Conservation (phyloP, 2,329 filamentous ascomycete genomes). For the Aureobasidium mangrovei region DNA sequence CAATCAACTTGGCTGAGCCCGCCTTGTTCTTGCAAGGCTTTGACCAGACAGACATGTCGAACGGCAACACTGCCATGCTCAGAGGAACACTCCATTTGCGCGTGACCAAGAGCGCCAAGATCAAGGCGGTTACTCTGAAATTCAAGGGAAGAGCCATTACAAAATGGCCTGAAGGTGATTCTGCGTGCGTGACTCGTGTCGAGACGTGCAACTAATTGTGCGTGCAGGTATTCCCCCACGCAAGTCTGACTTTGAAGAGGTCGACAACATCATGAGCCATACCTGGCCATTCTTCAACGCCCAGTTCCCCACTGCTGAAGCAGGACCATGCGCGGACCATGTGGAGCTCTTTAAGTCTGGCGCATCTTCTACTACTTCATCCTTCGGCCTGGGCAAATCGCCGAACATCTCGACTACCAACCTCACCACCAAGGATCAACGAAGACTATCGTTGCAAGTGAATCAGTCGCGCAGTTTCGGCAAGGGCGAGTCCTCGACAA, state of each 20-base stretch:
- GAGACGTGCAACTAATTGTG: background rate
- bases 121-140: conserved; percentile 82
- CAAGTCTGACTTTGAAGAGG: conserved; percentile 75
- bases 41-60: conserved; percentile 57
- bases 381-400: conserved; percentile 33
- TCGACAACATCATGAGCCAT: conserved; percentile 78
- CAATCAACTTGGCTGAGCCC: conserved; percentile 69
- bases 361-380: conserved; percentile 25
- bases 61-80: conserved; percentile 68
- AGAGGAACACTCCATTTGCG: conserved; percentile 74
- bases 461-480: conserved; percentile 77
- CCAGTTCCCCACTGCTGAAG: conserved; percentile 50
- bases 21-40: conserved; percentile 72
- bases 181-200: background rate
- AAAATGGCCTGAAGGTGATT: conserved; percentile 83
- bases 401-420: conserved; percentile 38
- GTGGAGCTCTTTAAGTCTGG: conserved; percentile 46
- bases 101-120: conserved; percentile 81
- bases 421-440: conserved; percentile 43
- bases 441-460: conserved; percentile 69
- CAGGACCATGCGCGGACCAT: conserved; percentile 54
- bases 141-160: conserved; percentile 79
- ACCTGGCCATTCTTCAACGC: conserved; percentile 90
- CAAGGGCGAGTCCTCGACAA: conserved; percentile 59
- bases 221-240: conserved; percentile 67